Evolutionary conservation across 1,139 yeast species (phyloP).

Genomic region (Yarrowia galli): DNA sequence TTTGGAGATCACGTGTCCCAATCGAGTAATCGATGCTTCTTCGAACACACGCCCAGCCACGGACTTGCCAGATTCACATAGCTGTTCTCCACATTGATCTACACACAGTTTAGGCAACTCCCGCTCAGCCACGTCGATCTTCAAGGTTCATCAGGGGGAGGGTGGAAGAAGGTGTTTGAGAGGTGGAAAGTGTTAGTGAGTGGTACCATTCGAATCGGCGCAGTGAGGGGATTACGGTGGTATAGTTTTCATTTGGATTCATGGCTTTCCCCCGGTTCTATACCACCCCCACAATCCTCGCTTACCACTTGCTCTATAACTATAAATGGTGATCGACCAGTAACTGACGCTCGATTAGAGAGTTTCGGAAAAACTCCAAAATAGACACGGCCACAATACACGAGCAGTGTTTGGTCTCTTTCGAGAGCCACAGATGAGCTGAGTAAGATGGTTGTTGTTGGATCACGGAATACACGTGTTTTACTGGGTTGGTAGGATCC

Average conservation of each 20-base stretch:
- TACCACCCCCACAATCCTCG: background rate
- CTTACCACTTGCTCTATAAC: conserved; percentile 19
- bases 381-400: background rate
- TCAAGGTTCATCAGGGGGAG: conserved; percentile 16
- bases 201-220: background rate
- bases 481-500: too few species aligned
- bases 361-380: conserved; percentile 11
- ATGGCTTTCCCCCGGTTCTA: too few species aligned
- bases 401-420: background rate
- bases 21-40: background rate
- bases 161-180: background rate
- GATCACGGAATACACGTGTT: too few species aligned
- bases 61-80: background rate
- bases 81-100: too few species aligned
- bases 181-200: background rate
- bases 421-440: too few species aligned
- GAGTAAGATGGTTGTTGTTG: too few species aligned
- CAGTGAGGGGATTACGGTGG: background rate
- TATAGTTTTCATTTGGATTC: too few species aligned
- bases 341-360: conserved; percentile 23
- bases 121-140: conserved; percentile 29
- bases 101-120: background rate
- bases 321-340: conserved; percentile 20
- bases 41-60: too few species aligned
- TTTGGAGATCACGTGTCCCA: conserved; percentile 11